Conservation (phyloP, 2,329 filamentous ascomycete genomes). For the Amauroascus niger region DNA sequence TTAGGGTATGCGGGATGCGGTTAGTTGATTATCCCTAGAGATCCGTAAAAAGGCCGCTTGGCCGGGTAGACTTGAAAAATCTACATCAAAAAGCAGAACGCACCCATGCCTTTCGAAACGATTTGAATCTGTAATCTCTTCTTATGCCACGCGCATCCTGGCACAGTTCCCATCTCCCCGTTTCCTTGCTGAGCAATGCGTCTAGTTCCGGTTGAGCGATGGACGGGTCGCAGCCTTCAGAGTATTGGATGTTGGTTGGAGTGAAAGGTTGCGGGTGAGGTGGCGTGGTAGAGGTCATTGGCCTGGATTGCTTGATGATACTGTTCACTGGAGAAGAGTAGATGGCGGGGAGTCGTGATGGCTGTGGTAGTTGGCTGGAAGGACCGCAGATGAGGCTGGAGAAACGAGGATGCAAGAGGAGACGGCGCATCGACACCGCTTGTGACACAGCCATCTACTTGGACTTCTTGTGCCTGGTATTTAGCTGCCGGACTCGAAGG, state of each 20-base stretch:
- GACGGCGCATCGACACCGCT: neutral
- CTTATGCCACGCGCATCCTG: conserved; percentile 4
- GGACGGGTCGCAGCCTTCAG: conserved; percentile 4
- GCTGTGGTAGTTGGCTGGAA: neutral
- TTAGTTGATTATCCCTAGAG: neutral
- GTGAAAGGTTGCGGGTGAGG: neutral
- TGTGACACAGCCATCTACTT: neutral
- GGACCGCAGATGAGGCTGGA: neutral
- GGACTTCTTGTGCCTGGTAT: too few relatives aligned
- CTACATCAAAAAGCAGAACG: neutral
- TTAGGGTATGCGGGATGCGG: neutral
- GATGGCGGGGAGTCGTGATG: neutral
- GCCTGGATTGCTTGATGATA: neutral
- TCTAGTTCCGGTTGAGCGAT: conserved; percentile 6
- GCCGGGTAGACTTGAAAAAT: too few relatives aligned
- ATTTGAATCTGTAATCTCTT: conserved; percentile 11
- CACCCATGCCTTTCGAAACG: conserved; percentile 12
- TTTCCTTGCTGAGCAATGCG: conserved; percentile 1
- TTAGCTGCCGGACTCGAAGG: too few relatives aligned
- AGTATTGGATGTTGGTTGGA: neutral
- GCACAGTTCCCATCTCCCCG: conserved; percentile 2
- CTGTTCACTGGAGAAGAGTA: neutral
- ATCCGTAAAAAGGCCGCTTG: too few relatives aligned
- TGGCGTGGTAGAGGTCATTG: neutral
- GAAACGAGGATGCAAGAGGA: neutral